Percentiles rank a stretch among this genome's conserved stretches.
Conservation (phyloP, 768 basidiomycete species). For the Panaeolus papilionaceus region DNA sequence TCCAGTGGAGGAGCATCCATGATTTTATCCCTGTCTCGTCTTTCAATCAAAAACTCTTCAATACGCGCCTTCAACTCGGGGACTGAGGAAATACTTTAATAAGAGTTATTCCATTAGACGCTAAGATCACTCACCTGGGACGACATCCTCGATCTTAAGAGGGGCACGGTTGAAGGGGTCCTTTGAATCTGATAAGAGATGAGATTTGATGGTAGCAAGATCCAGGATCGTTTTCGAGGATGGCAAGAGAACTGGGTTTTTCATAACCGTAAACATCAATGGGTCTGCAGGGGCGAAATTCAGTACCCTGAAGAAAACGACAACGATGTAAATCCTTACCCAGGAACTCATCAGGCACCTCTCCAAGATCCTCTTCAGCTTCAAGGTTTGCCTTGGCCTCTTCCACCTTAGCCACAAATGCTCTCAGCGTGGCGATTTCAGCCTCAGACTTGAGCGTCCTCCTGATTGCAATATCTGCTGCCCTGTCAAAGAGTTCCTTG, state of each 20-base stretch:
- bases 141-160: conserved; percentile 77
- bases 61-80: conserved; percentile 77
- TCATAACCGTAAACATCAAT: conserved; percentile 92
- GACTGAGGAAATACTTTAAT: conserved; percentile 44
- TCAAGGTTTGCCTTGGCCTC: conserved; percentile 78
- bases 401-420: conserved; percentile 85
- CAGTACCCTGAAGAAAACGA: conserved; percentile 11
- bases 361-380: conserved; percentile 91
- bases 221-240: conserved; percentile 83
- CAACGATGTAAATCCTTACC: conserved; percentile 53
- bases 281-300: conserved; percentile 61
- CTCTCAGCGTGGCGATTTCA: conserved; percentile 73
- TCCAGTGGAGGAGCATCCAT: conserved; percentile 24
- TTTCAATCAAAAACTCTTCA: conserved; percentile 69
- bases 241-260: conserved; percentile 91
- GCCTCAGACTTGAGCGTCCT: conserved; percentile 73
- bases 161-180: conserved; percentile 97
- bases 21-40: conserved; percentile 46
- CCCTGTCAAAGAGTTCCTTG: conserved; percentile 82
- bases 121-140: conserved; percentile 61
- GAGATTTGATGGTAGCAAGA: conserved; percentile 92
- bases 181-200: conserved; percentile 86
- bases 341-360: conserved; percentile 94
- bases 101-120: conserved; percentile 1
- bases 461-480: conserved; percentile 67